Evolutionary conservation across 768 basidiomycete species (phyloP).

Genomic region (Cystofilobasidium ferigula): DNA sequence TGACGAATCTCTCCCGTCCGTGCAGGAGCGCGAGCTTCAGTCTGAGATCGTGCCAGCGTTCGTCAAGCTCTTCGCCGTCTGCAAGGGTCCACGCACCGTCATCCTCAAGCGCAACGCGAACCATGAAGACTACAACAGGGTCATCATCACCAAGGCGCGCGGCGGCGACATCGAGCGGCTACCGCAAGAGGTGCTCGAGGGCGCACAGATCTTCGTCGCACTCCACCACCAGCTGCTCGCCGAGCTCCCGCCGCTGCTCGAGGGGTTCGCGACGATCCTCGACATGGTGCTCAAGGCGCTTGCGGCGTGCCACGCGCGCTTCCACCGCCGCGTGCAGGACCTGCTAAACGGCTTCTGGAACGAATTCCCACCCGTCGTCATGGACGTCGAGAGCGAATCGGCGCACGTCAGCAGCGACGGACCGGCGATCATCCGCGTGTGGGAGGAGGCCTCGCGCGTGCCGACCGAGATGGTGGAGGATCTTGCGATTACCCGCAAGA

Average conservation of each 20-base stretch:
- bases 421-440: slow-evolving; percentile 18
- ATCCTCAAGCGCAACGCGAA: slow-evolving; percentile 33
- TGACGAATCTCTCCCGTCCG: not conserved
- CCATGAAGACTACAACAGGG: slow-evolving; percentile 33
- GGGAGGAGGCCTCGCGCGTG: slow-evolving; percentile 21
- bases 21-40: slow-evolving; percentile 35
- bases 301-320: slow-evolving; percentile 32
- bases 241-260: slow-evolving; percentile 36
- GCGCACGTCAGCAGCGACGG: slow-evolving; percentile 8
- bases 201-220: slow-evolving; percentile 36
- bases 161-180: slow-evolving; percentile 30
- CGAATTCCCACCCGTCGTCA: slow-evolving; percentile 26
- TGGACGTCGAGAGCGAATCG: slow-evolving; percentile 2
- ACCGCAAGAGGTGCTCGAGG: slow-evolving; percentile 27
- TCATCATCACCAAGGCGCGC: slow-evolving; percentile 28
- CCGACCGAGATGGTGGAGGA: slow-evolving; percentile 20
- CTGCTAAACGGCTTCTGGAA: slow-evolving; percentile 28
- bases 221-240: slow-evolving; percentile 38
- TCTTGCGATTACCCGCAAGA: slow-evolving; percentile 20
- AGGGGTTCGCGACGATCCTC: slow-evolving; percentile 35
- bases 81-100: slow-evolving; percentile 34
- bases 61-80: slow-evolving; percentile 31
- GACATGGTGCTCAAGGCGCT: slow-evolving; percentile 32
- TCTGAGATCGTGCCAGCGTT: slow-evolving; percentile 35
- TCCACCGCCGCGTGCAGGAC: slow-evolving; percentile 28